Base-by-base conservation (phyloP, 371 early-diverging fungal species). In the Mucor saturninus region DNA sequence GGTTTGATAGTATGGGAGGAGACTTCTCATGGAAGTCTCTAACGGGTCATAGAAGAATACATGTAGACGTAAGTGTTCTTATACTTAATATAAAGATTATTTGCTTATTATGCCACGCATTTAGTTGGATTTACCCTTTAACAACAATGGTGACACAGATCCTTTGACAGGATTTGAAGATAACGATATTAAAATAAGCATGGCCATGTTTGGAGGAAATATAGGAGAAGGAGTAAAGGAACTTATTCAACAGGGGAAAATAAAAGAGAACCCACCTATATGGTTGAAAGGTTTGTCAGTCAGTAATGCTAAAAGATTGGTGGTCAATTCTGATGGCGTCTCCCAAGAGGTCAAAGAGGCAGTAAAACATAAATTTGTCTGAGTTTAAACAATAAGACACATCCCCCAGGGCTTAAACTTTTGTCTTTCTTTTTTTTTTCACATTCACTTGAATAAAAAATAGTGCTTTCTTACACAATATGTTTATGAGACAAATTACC, bases 171-270 rank as follows among this genome's bases (percentile, higher is more conserved):
- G 26, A 26, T n/a, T 13, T 43, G 32, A 7, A 13, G 35, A 46
- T 29, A 52, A 35, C 11, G 39, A 14, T 5, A 28, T 39, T 7
- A 14, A 50, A 30, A 21, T 64, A 29, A 39, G 48, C 29, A 13
- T 86, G 11, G 53, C 58, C 0, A 56, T 86, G 54, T 74, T 77
- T 26, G 87, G 87, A 0, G 48, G 55, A 0, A 84, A 79, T 74
- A 80, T 86, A 11, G 71, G 82, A 37, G 78, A 81, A 43, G 87
- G 87, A 5, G 28, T 86, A 13, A 75, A 69, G 53, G 62, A 66
- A 10, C 48, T 83, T 54, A 63, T 78, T 30, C 60, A 71, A 5
- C 55, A 67, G 6, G 87, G 83, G 1, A 58, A 75, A 21, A 59
- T 81, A 1, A 68, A 74, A 13, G 37, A 65, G 5, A 75, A 83